Percentiles rank a stretch among this genome's conserved stretches.
phyloP scores from a whole-genome alignment of 2,329 filamentous ascomycete species.

The Botrytis squamosa region DNA sequence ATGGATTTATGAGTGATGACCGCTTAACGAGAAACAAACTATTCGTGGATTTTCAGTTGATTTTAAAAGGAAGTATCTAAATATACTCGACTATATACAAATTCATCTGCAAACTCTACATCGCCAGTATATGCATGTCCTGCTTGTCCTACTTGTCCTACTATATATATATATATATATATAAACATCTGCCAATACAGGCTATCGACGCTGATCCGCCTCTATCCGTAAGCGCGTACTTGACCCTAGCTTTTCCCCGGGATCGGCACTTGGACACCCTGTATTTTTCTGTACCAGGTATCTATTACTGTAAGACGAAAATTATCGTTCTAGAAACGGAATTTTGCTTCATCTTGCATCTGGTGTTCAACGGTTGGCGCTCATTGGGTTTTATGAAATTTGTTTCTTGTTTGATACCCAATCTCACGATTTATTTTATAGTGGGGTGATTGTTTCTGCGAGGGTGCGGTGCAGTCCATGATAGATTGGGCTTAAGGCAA shows the following conservation, averaged over 20 bases:
- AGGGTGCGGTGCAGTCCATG: conserved; percentile 1
- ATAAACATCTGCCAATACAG: neutral
- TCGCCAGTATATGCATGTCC: neutral
- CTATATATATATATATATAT: neutral
- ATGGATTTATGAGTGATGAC: neutral
- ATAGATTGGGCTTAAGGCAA: neutral
- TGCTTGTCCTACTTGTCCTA: neutral
- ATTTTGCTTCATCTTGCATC: conserved; percentile 13
- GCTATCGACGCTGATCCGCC: neutral
- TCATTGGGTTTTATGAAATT: neutral
- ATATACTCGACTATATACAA: neutral
- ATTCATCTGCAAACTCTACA: neutral
- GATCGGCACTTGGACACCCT: conserved; percentile 5
- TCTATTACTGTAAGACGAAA: neutral
- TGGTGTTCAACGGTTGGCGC: conserved; percentile 6
- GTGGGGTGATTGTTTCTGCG: neutral
- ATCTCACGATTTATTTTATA: neutral
- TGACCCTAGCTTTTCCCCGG: conserved; percentile 2
- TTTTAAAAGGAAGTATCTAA: neutral
- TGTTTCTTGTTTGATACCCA: neutral
- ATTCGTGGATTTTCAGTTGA: neutral
- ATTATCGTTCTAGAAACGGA: neutral
- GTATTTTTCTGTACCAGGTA: neutral
- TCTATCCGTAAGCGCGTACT: neutral
- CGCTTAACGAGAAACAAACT: neutral